phyloP scores from a whole-genome alignment of 2,329 filamentous ascomycete species.

The Tolypocladium album region DNA sequence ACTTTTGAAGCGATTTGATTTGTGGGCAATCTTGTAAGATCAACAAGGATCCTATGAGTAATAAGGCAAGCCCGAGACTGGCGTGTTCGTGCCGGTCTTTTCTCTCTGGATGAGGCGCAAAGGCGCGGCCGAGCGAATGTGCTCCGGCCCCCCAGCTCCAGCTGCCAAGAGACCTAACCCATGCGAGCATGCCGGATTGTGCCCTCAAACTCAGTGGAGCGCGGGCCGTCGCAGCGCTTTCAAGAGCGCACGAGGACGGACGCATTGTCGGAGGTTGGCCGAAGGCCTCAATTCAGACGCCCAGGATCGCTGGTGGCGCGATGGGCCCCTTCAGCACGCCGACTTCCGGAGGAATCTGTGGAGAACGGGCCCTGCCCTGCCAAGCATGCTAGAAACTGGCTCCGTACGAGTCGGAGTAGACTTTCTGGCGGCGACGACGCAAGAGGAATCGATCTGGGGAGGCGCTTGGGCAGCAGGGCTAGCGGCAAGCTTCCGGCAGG shows the following conservation, averaged over 20 bases:
- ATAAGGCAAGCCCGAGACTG: background rate
- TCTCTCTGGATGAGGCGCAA: background rate
- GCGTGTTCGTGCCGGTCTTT: background rate
- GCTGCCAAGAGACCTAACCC: background rate
- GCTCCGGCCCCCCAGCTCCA: background rate
- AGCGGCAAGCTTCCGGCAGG: background rate
- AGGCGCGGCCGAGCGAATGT: background rate
- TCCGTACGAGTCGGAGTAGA: background rate
- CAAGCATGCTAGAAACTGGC: too few relatives aligned
- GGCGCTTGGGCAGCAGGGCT: background rate
- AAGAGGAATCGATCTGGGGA: background rate
- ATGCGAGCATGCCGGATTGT: background rate
- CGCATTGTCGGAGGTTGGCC: background rate
- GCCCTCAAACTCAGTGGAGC: background rate
- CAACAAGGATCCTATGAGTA: background rate
- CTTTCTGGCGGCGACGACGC: background rate
- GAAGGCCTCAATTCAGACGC: background rate
- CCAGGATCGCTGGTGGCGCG: background rate
- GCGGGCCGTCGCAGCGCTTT: background rate
- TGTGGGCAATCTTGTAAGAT: background rate
- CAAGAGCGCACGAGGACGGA: background rate
- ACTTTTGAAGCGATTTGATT: background rate
- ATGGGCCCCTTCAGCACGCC: background rate
- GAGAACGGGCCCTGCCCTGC: too few relatives aligned
- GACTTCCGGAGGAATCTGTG: background rate